Conservation (phyloP, 73 alveolate genomes). For the Durusdinium trenchii region DNA sequence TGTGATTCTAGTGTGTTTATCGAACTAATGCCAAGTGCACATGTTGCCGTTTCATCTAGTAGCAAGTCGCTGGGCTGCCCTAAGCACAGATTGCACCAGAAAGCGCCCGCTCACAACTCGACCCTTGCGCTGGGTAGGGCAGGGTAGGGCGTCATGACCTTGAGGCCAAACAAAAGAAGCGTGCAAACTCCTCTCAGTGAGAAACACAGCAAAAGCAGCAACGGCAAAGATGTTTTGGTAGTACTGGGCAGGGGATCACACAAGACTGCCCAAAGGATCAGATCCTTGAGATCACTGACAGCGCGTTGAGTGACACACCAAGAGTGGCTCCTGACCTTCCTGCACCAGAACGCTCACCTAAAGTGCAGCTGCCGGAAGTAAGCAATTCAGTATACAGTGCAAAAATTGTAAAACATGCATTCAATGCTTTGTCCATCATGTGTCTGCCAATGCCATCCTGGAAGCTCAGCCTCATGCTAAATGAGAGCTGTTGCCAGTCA, state of each 20-base stretch:
- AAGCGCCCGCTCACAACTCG: conserved; percentile 56
- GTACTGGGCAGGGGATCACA: too few relatives aligned
- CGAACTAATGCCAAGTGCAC: too few relatives aligned
- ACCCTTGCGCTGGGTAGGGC: conserved; percentile 47
- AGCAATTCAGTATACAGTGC: not conserved
- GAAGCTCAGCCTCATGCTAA: conserved; percentile 1
- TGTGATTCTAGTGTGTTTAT: too few relatives aligned
- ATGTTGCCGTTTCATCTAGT: too few relatives aligned
- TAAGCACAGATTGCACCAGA: too few relatives aligned
- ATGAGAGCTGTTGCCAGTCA: conserved; percentile 84
- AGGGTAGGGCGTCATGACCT: conserved; percentile 79
- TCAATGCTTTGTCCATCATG: not conserved
- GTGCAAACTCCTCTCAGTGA: not conserved
- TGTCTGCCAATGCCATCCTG: not conserved
- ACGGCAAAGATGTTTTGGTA: too few relatives aligned
- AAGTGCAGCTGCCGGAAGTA: not conserved
- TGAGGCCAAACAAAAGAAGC: not conserved
- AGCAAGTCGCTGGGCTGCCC: too few relatives aligned
- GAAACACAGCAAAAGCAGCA: too few relatives aligned
- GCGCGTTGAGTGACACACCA: conserved; percentile 5
- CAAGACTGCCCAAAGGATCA: too few relatives aligned
- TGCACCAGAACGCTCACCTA: conserved; percentile 6
- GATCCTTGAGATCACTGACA: too few relatives aligned
- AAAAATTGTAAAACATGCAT: not conserved
- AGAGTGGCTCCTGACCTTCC: conserved; percentile 53